phyloP scores from a whole-genome alignment of 2,329 filamentous ascomycete species.

The Dendryphion nanum region DNA sequence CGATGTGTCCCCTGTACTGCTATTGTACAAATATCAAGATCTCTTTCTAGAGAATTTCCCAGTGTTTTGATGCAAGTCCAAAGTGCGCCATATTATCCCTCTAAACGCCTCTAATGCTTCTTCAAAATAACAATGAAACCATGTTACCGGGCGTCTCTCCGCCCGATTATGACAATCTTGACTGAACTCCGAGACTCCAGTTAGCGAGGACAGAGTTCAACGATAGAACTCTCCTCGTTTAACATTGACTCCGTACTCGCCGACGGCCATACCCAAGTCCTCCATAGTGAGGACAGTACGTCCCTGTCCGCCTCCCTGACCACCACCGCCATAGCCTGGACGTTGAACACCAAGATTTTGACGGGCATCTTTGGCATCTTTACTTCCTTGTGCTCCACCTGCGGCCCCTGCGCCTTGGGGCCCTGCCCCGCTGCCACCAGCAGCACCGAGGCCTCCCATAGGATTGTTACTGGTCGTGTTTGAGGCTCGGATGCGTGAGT shows the following conservation, averaged over 20 bases:
- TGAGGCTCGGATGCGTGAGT: slow-evolving; percentile 90
- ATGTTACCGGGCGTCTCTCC: too few relatives aligned
- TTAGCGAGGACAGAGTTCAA: slow-evolving; percentile 41
- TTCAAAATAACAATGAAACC: too few relatives aligned
- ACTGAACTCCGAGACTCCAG: neutral
- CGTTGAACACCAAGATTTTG: slow-evolving; percentile 51
- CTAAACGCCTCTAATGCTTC: slow-evolving; percentile 23
- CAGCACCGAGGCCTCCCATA: slow-evolving; percentile 80
- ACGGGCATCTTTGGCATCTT: slow-evolving; percentile 42
- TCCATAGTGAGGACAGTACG: slow-evolving; percentile 97
- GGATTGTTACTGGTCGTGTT: slow-evolving; percentile 89
- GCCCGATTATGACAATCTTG: neutral
- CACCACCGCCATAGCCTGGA: slow-evolving; percentile 69
- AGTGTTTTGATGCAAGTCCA: too few relatives aligned
- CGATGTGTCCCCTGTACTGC: slow-evolving; percentile 23
- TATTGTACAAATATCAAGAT: slow-evolving; percentile 36
- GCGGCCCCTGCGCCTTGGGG: slow-evolving; percentile 58
- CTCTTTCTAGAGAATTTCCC: too few relatives aligned
- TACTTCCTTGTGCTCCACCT: slow-evolving; percentile 53
- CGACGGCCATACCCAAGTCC: slow-evolving; percentile 95
- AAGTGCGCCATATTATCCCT: neutral
- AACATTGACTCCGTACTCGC: slow-evolving; percentile 96
- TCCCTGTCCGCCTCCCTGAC: slow-evolving; percentile 83
- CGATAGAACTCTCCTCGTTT: slow-evolving; percentile 97
- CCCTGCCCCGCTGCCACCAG: slow-evolving; percentile 58